A percentile compares a stretch with the other conserved stretches of the same genome.
Evolutionary conservation across 805 yeast genomes (phyloP).

Genomic region (Vanderwaltozyma verrucispora): DNA sequence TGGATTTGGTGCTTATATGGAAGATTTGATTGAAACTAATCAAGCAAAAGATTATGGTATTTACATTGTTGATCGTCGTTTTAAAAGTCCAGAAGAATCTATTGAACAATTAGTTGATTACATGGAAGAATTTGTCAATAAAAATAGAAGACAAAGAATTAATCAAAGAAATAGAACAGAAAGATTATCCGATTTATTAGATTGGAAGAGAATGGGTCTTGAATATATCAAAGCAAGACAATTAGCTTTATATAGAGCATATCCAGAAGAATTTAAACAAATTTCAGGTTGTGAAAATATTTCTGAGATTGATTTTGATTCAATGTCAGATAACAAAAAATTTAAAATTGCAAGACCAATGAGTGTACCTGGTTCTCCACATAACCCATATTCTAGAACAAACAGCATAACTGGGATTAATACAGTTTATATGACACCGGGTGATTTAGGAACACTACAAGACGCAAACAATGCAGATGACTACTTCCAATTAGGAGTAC

Average conservation of each 20-base stretch:
- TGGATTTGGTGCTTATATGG: constrained; percentile 98
- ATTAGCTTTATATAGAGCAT: constrained; percentile 84
- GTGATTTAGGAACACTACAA: constrained; percentile 90
- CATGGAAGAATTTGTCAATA: constrained; percentile 80
- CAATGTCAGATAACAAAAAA: constrained; percentile 31
- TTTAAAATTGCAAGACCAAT: constrained; percentile 81
- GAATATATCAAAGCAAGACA: constrained; percentile 96
- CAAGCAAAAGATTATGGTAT: constrained; percentile 88
- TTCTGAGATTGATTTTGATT: constrained; percentile 19
- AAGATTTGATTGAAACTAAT: constrained; percentile 79
- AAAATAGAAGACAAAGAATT: constrained; percentile 93
- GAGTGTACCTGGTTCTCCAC: constrained; percentile 93
- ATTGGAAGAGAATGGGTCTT: constrained; percentile 97
- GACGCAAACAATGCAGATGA: constrained; percentile 79
- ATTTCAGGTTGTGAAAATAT: constrained; percentile 10
- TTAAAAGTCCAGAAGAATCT: constrained; percentile 86
- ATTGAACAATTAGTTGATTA: constrained; percentile 80
- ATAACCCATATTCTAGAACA: constrained; percentile 16
- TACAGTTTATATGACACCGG: constrained; percentile 85
- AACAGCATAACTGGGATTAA: constrained; percentile 10
- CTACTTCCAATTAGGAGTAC: constrained; percentile 41
- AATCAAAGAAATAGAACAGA: constrained; percentile 97
- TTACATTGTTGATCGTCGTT: constrained; percentile 89
- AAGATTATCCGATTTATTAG: constrained; percentile 81
- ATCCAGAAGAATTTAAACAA: constrained; percentile 65